Evolutionary conservation across 2,329 filamentous ascomycete genomes (phyloP), one percentile per base, ranked within the genome.

Genomic region (Paracoccidioides brasiliensis): DNA sequence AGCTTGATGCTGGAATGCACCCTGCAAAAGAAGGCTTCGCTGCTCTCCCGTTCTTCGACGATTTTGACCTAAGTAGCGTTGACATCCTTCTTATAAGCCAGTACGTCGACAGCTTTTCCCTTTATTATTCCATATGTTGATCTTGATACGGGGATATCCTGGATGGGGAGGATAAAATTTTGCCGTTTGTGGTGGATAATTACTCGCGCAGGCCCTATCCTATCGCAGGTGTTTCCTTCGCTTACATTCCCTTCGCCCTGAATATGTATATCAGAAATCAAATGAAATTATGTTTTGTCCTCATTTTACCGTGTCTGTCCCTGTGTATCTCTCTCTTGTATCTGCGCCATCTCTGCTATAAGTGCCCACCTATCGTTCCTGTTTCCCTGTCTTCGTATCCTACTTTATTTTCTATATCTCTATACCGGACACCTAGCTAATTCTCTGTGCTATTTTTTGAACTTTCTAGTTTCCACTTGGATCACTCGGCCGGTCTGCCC

Each of bases 41-140:
- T 2, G 87, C 88, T 8, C 82, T 98, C 52, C 93, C 93, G 0
- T 98, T 96, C 75, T 98, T 96, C 72, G 93, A 98, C 70, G 90
- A 97, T 67, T 98, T 97, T 72, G 93, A 98, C 68, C 79, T 98
- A 22, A 96, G 91, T 73, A 95, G 89, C 1, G 90, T 98, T 62
- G 93, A 98, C 70, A 86, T 98, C 64, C 86, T 98, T 55, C 79
- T 98, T 62, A 95, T 98, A 67, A 97, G 90, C 83, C 93, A 98
- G 93, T 97, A 94, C 87, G 90, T 84, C 66, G 55, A 59, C 55
- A 55, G 58, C n/a, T 59, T 62, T 53, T 56, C 10, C 32, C 10
- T 58, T 59, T 54, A 60, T 56, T 56, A 62, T 60, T 52, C 57
- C 15, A 37, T 38, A 37, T 43, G 22, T 43, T 48, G 32, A 33